Evolutionary conservation across 1,284 basidiomycete species (phyloP), one percentile per base, ranked within the genome.

Genomic region (Ceraceosorus guamensis): DNA sequence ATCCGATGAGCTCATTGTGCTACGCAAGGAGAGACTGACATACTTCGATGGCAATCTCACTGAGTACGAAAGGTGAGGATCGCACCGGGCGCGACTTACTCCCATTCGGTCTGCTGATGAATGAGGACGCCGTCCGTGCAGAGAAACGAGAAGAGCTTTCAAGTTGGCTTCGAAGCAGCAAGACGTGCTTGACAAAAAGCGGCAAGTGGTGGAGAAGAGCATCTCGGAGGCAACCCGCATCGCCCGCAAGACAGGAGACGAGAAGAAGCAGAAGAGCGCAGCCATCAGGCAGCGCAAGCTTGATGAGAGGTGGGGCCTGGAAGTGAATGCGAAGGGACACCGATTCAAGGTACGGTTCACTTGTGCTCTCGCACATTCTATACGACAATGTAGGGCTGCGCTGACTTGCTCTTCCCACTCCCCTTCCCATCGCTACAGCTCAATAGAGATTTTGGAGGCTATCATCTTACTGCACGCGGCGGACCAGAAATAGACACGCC

Each of bases 1-100:
- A 46, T 82, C 82, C 0, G 82, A 86, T n/a, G 84, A 87, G 67
- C 82, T 83, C 0, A 82, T 88, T 55, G 79, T 84, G 16, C 79
- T 88, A 41, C 82, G 84, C 24, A 78, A 84, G 55, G 78, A 80
- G 54, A 79, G 76, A 14, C 79, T 89, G 2, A 73, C 78, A 10
- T 84, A 86, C 63, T 85, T 84, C 70, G 79, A 81, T 46, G 85
- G 86, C 3, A 79, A 75, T 13, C 80, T 84, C 18, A 80, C 81
- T n/a, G 79, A 81, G 14, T 85, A 82, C 73, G 81, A 85, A 62
- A 74, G 24, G 24, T 24, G 24, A 24, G 24, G 24, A 24, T 24
- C 24, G 24, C 24, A 24, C 24, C 24, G 24, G 24, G 24, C 24
- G 24, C 24, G 24, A 24, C 24, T 1, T 24, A 24, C 24, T 24